phyloP scores from a whole-genome alignment of 805 yeast genomes.

The Schwanniomyces occidentalis region DNA sequence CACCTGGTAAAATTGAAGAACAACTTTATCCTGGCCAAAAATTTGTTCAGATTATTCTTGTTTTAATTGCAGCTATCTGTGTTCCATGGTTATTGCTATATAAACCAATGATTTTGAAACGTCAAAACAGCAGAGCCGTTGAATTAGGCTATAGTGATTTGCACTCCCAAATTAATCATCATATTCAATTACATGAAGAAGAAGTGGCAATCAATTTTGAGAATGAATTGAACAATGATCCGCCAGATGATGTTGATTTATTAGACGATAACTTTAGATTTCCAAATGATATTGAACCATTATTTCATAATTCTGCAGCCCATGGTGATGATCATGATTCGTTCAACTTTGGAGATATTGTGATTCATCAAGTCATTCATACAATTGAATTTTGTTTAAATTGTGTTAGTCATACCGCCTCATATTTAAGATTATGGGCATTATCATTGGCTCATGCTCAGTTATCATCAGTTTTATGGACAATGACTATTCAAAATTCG shows the following conservation, averaged over 20 bases:
- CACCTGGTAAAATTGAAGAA: slow-evolving; percentile 71
- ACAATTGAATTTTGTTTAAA: slow-evolving; percentile 79
- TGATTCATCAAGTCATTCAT: slow-evolving; percentile 78
- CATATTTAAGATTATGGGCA: slow-evolving; percentile 78
- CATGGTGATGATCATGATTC: slow-evolving; percentile 32
- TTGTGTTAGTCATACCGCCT: slow-evolving; percentile 79
- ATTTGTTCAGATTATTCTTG: slow-evolving; percentile 55
- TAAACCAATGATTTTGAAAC: slow-evolving; percentile 56
- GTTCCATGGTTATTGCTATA: slow-evolving; percentile 71
- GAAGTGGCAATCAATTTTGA: slow-evolving; percentile 28
- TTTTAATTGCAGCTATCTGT: slow-evolving; percentile 62
- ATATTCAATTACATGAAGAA: slow-evolving; percentile 41
- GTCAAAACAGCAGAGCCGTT: slow-evolving; percentile 33
- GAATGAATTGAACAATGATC: slow-evolving; percentile 15
- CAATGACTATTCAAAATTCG: slow-evolving; percentile 68
- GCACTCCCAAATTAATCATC: slow-evolving; percentile 28
- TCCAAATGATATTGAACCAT: slow-evolving; percentile 42
- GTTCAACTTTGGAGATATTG: slow-evolving; percentile 60
- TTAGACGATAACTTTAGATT: slow-evolving; percentile 30
- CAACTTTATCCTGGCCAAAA: slow-evolving; percentile 67
- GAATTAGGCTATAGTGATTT: slow-evolving; percentile 40
- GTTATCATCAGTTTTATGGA: slow-evolving; percentile 70
- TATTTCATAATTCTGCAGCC: slow-evolving; percentile 21
- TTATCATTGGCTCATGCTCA: slow-evolving; percentile 80
- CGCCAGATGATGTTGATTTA: slow-evolving; percentile 17